These are phyloP conservation scores for Boeremia exigua DNA, from an alignment of 2,329 filamentous ascomycete species.

Conservation along the genomic window DNA sequence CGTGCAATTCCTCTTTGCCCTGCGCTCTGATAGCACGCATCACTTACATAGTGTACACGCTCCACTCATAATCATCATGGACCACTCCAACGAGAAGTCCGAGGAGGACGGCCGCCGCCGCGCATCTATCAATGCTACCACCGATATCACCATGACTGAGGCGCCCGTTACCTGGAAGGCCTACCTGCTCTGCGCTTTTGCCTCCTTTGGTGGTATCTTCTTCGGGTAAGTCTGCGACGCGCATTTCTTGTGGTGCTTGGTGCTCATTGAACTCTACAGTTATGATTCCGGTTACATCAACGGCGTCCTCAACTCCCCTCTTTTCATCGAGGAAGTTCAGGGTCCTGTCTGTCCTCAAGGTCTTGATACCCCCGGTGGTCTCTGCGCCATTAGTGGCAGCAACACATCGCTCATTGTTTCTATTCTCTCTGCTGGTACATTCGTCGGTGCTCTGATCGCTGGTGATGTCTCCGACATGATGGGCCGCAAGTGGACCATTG, in stretches of 20 bases:
- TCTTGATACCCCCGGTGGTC: slow-evolving; percentile 42
- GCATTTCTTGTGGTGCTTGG: slow-evolving; percentile 54
- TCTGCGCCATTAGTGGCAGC: slow-evolving; percentile 14
- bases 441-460: slow-evolving; percentile 71
- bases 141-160: slow-evolving; percentile 60
- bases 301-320: slow-evolving; percentile 23
- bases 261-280: not conserved
- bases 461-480: slow-evolving; percentile 69
- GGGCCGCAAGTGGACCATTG: slow-evolving; percentile 68
- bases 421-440: slow-evolving; percentile 79
- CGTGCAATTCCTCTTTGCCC: slow-evolving; percentile 4
- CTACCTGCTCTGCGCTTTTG: slow-evolving; percentile 45
- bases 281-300: slow-evolving; percentile 26
- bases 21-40: not conserved
- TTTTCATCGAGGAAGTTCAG: slow-evolving; percentile 18
- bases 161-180: slow-evolving; percentile 53
- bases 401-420: slow-evolving; percentile 66
- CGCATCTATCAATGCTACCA: slow-evolving; percentile 7
- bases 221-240: slow-evolving; percentile 26
- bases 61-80: slow-evolving; percentile 8
- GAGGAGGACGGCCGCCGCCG: slow-evolving; percentile 1
- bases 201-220: slow-evolving; percentile 48
- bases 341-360: slow-evolving; percentile 9
- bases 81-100: not conserved
- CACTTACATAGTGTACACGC: not conserved